Percentiles rank a stretch among this genome's conserved stretches.
Conservation (phyloP, 2,329 filamentous ascomycete species). For the Drechmeria coniospora region DNA sequence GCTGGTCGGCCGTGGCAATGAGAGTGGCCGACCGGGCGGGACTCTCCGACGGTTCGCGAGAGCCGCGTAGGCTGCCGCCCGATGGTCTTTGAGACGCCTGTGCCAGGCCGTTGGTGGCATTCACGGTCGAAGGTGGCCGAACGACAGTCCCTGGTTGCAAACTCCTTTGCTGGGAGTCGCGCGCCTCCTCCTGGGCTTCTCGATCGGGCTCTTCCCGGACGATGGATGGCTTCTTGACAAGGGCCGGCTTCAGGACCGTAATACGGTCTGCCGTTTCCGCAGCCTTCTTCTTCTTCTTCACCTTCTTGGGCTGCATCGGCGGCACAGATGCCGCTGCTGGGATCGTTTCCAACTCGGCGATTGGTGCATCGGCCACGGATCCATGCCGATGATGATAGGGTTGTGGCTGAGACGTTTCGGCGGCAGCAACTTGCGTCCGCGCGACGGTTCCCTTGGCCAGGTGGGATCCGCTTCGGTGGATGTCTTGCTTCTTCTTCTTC, state of each 20-base stretch:
- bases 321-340: not conserved
- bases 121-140: no score
- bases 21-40: slow-evolving; percentile 53
- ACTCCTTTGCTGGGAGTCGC: no score
- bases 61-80: slow-evolving; percentile 8
- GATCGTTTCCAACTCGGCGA: not conserved
- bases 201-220: slow-evolving; percentile 29
- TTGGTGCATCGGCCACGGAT: no score
- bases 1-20: slow-evolving; percentile 43
- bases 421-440: slow-evolving; percentile 31
- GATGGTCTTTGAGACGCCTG: slow-evolving; percentile 1
- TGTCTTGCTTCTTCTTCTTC: slow-evolving; percentile 24
- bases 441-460: slow-evolving; percentile 37
- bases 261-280: not conserved
- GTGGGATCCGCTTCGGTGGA: slow-evolving; percentile 27
- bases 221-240: slow-evolving; percentile 25
- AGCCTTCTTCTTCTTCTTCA: slow-evolving; percentile 4
- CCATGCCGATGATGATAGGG: no score
- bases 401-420: slow-evolving; percentile 15
- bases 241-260: not conserved
- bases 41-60: slow-evolving; percentile 36
- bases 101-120: not conserved
- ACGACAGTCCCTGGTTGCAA: no score
- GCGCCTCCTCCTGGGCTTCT: slow-evolving; percentile 19
- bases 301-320: slow-evolving; percentile 1